These are phyloP conservation scores for Neopestalotiopsis clavispora DNA, from an alignment of 2,329 filamentous ascomycete genomes.

Conservation along the genomic window DNA sequence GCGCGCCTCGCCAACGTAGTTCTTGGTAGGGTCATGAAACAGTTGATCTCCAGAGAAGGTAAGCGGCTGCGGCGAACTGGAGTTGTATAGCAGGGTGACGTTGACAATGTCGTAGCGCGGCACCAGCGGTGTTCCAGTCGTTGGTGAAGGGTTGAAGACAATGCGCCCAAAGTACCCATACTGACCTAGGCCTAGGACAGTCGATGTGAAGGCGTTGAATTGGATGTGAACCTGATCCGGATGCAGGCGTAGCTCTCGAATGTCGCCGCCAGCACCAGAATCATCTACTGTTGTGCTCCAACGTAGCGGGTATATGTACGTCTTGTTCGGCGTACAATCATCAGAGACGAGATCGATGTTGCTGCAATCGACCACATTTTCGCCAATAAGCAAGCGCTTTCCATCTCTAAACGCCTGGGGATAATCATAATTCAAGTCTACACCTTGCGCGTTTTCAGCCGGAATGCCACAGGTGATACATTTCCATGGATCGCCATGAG, in stretches of 20 bases:
- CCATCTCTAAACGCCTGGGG: conserved; percentile 48
- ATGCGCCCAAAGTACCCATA: conserved; percentile 35
- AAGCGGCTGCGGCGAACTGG: conserved; percentile 27
- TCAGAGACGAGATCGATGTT: conserved; percentile 36
- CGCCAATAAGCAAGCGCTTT: conserved; percentile 38
- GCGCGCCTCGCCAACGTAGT: conserved; percentile 48
- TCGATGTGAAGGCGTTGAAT: conserved; percentile 42
- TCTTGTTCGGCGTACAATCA: conserved; percentile 41
- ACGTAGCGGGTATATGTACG: conserved; percentile 45
- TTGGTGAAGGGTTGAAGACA: conserved; percentile 42
- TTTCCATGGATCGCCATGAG: conserved; percentile 51
- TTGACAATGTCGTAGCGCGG: conserved; percentile 45
- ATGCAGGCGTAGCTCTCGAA: conserved; percentile 50
- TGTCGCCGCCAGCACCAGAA: conserved; percentile 34
- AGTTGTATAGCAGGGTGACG: conserved; percentile 40
- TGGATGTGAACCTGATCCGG: conserved; percentile 49
- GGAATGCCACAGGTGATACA: conserved; percentile 51
- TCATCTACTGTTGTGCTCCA: conserved; percentile 34
- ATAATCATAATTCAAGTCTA: conserved; percentile 37
- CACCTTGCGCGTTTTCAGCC: conserved; percentile 31
- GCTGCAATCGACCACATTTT: conserved; percentile 44
- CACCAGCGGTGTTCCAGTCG: conserved; percentile 31
- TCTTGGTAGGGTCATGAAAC: conserved; percentile 33
- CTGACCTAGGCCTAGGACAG: conserved; percentile 26
- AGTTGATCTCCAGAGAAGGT: conserved; percentile 32